phyloP scores from a whole-genome alignment of 2,329 filamentous ascomycete species.

The Botryotinia calthae region DNA sequence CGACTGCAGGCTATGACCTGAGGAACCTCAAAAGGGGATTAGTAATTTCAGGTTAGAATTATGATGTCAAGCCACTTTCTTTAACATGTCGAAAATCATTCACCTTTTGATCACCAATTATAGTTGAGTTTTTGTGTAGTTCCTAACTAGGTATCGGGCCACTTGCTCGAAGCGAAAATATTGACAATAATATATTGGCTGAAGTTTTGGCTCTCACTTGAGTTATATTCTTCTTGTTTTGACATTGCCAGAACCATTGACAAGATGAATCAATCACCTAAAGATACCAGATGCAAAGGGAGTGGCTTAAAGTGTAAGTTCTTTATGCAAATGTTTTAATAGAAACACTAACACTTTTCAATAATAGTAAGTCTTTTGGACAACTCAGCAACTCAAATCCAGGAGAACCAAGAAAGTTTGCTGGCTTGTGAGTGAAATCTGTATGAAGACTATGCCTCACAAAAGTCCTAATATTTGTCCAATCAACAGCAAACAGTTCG shows the following conservation, averaged over 20 bases:
- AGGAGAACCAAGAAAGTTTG: not conserved
- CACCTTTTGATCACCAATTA: not conserved
- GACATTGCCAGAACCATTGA: not conserved
- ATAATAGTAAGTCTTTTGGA: not conserved
- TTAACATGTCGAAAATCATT: not conserved
- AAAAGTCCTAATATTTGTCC: conserved; percentile 1
- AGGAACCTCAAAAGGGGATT: not conserved
- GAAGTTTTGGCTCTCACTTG: not conserved
- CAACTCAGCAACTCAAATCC: not conserved
- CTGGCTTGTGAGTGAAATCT: conserved; percentile 2
- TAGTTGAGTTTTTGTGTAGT: not conserved
- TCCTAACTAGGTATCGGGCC: not conserved
- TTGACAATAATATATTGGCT: not conserved
- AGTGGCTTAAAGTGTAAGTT: not conserved
- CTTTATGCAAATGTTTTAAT: not conserved
- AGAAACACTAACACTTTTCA: not conserved
- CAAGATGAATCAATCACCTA: conserved; percentile 3
- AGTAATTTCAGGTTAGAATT: not conserved
- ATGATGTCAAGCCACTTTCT: not conserved
- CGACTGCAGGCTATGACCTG: not conserved
- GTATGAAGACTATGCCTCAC: not conserved
- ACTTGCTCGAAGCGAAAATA: not conserved
- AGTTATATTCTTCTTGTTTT: not conserved
- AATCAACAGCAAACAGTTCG: not conserved
- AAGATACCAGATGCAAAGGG: not conserved